Evolutionary conservation across 2,329 filamentous ascomycete genomes (phyloP), one percentile per base, ranked within the genome.

Genomic region (Fusarium sp.): DNA sequence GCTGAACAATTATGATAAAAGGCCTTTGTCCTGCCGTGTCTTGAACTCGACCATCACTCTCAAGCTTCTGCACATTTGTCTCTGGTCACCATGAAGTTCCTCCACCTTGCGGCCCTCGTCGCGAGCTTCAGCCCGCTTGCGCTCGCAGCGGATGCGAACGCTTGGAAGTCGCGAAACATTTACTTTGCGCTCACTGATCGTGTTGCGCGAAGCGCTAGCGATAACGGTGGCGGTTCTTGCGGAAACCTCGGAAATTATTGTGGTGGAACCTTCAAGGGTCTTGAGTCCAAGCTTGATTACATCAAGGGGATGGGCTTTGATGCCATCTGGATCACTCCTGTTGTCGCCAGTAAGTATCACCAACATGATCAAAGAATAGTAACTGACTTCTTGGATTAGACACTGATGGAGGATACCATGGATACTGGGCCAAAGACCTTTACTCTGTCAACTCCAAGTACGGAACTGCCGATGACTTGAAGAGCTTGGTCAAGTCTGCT

Each of bases 231-330:
- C n/a, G 78, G 76, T 23, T 61, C 78, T 2, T 86, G 85, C 70
- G 70, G 78, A 10, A 70, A 79, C 35, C 76, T 83, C n/a, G 71
- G 77, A 28, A 74, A 76, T 26, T 90, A 89, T 76, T 91, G 89
- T 68, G 88, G 88, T 39, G 89, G 89, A 18, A 88, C 85, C 2
- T 91, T 86, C 73, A 77, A 80, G 53, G 89, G 89, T 9, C 81
- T 91, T 29, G 82, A 85, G 68, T 82, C 85, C 63, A 83, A 87
- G 65, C 82, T 91, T 39, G 88, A 90, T 76, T 90, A 90, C 74
- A 90, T 91, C 74, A 82, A 87, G 72, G 83, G 83, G 48, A 86
- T 89, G 84, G 87, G 86, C 24, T 89, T 88, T 66, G 84, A 85
- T 57, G 86, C 86, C 39, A 79, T 88, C 49, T 85, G 86, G 84